A percentile compares a stretch with the other conserved stretches of the same genome.
Evolutionary conservation across 2,329 filamentous ascomycete species (phyloP).

Genomic region (Apiospora phragmitis): DNA sequence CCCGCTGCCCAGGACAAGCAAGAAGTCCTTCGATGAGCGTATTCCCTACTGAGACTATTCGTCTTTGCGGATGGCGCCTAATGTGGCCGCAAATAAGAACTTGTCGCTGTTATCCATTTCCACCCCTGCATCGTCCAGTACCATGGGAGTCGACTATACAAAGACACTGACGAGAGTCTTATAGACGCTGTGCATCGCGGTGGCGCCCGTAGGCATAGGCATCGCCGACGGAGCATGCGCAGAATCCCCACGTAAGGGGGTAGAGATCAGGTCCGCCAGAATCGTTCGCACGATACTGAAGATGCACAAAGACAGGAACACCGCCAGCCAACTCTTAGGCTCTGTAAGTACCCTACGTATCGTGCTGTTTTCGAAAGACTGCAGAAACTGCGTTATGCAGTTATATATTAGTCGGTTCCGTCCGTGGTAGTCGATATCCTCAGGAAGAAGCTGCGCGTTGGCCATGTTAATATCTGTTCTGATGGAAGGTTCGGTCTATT

Average conservation of each 20-base stretch:
- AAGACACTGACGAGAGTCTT: conserved; percentile 53
- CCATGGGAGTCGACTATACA: conserved; percentile 42
- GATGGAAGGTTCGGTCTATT: conserved; percentile 49
- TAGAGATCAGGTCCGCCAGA: conserved; percentile 46
- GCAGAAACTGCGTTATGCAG: conserved; percentile 52
- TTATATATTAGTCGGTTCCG: conserved; percentile 50
- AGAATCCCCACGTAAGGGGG: conserved; percentile 28
- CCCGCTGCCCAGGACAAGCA: conserved; percentile 48
- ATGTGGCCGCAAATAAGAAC: conserved; percentile 42
- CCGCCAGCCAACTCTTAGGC: conserved; percentile 49
- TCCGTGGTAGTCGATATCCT: conserved; percentile 47
- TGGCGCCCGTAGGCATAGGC: conserved; percentile 26
- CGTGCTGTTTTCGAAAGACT: conserved; percentile 50
- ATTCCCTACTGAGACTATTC: conserved; percentile 49
- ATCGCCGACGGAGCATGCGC: conserved; percentile 25
- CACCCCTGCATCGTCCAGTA: conserved; percentile 43
- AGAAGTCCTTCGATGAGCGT: conserved; percentile 48
- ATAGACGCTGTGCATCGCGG: conserved; percentile 49
- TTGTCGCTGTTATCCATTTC: conserved; percentile 47
- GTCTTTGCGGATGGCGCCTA: conserved; percentile 47
- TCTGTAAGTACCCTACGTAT: conserved; percentile 38
- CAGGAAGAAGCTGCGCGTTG: conserved; percentile 33
- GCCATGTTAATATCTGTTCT: conserved; percentile 36
- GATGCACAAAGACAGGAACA: conserved; percentile 58
- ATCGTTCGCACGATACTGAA: conserved; percentile 57